Base-by-base conservation (phyloP, 75 land plant genomes). In the Cupressus sempervirens region DNA sequence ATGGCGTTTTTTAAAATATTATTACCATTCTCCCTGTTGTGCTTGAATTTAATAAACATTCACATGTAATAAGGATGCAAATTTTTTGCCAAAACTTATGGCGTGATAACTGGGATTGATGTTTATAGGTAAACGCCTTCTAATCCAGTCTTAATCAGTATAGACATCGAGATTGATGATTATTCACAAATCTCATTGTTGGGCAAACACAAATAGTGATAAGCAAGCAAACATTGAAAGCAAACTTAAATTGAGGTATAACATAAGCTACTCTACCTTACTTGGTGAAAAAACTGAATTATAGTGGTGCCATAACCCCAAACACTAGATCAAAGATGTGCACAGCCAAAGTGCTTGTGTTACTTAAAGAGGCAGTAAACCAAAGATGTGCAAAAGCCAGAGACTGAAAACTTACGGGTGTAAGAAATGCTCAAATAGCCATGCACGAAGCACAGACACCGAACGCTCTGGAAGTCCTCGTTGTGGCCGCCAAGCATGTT, bases 401-500 rank as follows among this genome's bases (percentile, higher is more conserved):
- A 26, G 16, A 76, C 67, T 54, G 53, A 6, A 14, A 46, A 83
- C 97, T 93, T 88, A 96, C 99, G 99, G 99, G 83, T 96, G 97
- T 67, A 98, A 91, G 84, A 98, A 98, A 89, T 98, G 98, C 73
- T 98, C 98, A 68, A 96, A 96, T n/a, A 98, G 87, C 99, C 99
- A 98, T 34, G 98, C 95, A 50, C 95, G 87, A 26, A 98, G 91
- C 41, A 98, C 91, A 12, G 99, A 86, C 65, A 98, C 99, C 0
- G 99, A 87, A 43, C 95, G 96, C 84, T 96, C 97, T 0, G 99
- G 99, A 29, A 98, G 91, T 14, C 99, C 99, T 88, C 99, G 85
- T 77, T 98, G 99, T 56, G 99, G 99, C 68, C 99, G 86, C 99
- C 99, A 98, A 30, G 91, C 92, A 83, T 90, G 93, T 41, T 88